These are phyloP conservation scores for Taxillus chinensis DNA, from an alignment of 164 flowering plant genomes.

Conservation along the genomic window DNA sequence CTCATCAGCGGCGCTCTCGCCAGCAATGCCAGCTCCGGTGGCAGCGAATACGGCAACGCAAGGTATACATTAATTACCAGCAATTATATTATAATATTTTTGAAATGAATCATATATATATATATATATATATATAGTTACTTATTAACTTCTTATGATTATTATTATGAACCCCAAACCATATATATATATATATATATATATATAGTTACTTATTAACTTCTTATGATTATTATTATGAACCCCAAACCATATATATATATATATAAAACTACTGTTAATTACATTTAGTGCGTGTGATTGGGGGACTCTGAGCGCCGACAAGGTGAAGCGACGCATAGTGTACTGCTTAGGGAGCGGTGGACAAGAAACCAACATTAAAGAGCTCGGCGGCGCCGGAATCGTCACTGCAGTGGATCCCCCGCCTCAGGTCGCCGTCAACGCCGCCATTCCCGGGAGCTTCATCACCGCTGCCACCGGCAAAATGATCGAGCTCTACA, in stretches of 20 bases:
- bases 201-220: too few relatives aligned
- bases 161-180: too few relatives aligned
- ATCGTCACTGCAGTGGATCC: constrained; percentile 16
- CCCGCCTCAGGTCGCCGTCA: constrained; percentile 16
- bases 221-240: too few relatives aligned
- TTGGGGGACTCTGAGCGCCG: constrained; percentile 20
- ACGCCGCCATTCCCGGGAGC: constrained; percentile 23
- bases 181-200: too few relatives aligned
- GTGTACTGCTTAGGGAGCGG: constrained; percentile 40
- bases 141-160: too few relatives aligned
- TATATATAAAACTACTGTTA: too few relatives aligned
- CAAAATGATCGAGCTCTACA: constrained; percentile 26
- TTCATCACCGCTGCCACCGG: constrained; percentile 13
- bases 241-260: too few relatives aligned
- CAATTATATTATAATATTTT: too few relatives aligned
- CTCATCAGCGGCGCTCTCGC: constrained; percentile 41
- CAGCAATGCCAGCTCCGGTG: constrained; percentile 7
- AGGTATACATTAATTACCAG: constrained; percentile 18
- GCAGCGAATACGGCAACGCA: constrained; percentile 14
- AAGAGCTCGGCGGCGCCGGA: constrained; percentile 31
- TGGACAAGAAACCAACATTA: constrained; percentile 27
- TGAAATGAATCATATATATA: too few relatives aligned
- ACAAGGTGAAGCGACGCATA: constrained; percentile 48
- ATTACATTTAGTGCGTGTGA: constrained; percentile 39
- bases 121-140: too few relatives aligned